Base-by-base conservation (phyloP, 139 green algal species). In the Chlamydomonas sphaeroides region DNA sequence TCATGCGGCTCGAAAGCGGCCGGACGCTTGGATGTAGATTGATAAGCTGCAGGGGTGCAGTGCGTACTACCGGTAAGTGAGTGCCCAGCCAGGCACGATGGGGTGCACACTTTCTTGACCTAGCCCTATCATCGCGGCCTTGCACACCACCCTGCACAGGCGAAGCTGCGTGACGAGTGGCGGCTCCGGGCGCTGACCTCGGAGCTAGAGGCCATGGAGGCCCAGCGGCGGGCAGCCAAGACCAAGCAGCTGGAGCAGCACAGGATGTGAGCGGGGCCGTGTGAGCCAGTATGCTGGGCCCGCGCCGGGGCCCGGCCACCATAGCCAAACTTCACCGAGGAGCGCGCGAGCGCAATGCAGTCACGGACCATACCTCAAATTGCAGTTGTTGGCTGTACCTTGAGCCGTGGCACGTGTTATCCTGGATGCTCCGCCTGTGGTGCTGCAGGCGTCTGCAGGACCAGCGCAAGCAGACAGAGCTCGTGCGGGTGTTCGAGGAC, bases 401-500 rank as follows among this genome's bases (percentile, higher is more conserved):
- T n/a, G n/a, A 20, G 45, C 45, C 10, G 45, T 14, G 45, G 45
- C 45, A 51, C 45, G 10, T 51, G 45, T 20, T 51, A 26, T 1
- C n/a, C 56, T 63, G 56, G 25, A 2, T 63, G 49, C 49, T 56
- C 10, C 49, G 2, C 6, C n/a, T n/a, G n/a, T n/a, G n/a, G n/a
- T n/a, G 49, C 49, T 1, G 25, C 65, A 84, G 77, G 77, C 77
- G 51, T 0, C 33, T 84, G 25, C 48, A 39, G 23, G 77, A 84
- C 65, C 65, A 75, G 30, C 63, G 65, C 28, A 84, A 84, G 49
- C 65, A 84, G 63, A 39, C 56, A 49, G 77, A 84, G 1, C 77
- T 84, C 35, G 32, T 53, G 28, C 77, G 77, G 1, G 65, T 84
- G 4, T 84, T 84, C 20, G 77, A 84, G 36, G 77, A 84, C 0